phyloP scores from a whole-genome alignment of 2,329 filamentous ascomycete species.

The Ophiocordyceps camponoti-rufipedis region DNA sequence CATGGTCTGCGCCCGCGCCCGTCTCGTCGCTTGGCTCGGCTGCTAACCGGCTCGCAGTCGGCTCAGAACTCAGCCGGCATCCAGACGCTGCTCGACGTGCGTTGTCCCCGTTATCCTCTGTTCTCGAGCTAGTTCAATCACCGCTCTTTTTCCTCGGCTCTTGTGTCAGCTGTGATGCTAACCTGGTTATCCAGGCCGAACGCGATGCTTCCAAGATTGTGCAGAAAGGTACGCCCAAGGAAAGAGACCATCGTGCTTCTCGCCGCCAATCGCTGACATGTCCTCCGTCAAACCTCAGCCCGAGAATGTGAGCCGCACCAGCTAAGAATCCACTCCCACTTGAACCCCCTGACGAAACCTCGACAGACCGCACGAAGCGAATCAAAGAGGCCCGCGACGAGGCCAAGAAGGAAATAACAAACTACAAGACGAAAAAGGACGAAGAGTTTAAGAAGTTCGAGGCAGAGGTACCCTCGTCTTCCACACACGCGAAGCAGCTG shows the following conservation, averaged over 20 bases:
- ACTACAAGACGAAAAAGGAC: conserved; percentile 79
- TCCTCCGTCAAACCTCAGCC: conserved; percentile 27
- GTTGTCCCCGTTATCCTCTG: conserved; percentile 12
- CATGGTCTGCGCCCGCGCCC: background rate
- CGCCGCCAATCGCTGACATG: conserved; percentile 1
- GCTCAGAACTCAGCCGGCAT: conserved; percentile 98
- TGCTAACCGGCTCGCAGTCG: conserved; percentile 37
- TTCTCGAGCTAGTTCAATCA: background rate
- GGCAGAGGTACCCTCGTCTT: conserved; percentile 31
- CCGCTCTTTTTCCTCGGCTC: background rate
- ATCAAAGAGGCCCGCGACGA: conserved; percentile 93
- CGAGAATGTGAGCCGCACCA: conserved; percentile 56
- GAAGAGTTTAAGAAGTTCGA: conserved; percentile 92
- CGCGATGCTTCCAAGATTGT: conserved; percentile 98
- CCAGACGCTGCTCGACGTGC: conserved; percentile 94
- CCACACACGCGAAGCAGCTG: background rate
- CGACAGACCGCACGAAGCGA: conserved; percentile 62
- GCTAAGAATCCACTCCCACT: background rate
- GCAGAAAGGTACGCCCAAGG: conserved; percentile 53
- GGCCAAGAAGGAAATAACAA: conserved; percentile 94
- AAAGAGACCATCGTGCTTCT: background rate
- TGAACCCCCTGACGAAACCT: background rate
- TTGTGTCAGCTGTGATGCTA: background rate
- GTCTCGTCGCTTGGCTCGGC: background rate
- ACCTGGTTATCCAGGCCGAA: conserved; percentile 53